Evolutionary conservation across 192 early-diverging fungal genomes (phyloP).

Genomic region (Geranomyces michiganensis): DNA sequence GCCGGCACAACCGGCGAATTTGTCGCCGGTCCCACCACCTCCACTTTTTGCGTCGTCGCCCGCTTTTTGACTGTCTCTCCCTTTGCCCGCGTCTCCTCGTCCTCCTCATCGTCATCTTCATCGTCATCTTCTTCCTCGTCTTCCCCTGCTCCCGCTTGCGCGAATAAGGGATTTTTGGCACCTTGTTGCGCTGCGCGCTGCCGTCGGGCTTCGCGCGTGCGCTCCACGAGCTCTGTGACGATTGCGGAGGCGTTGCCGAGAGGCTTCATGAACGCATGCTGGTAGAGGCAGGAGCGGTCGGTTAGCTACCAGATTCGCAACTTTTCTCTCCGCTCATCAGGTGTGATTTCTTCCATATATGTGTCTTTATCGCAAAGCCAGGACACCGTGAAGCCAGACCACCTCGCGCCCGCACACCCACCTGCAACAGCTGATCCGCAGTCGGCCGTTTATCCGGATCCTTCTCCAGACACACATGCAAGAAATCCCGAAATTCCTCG

Average conservation of each 20-base stretch:
- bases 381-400: background rate
- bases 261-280: conserved; percentile 54
- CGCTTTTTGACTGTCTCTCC: conserved; percentile 26
- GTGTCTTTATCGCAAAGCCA: background rate
- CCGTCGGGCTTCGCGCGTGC: conserved; percentile 39
- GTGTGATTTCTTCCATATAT: too few species aligned
- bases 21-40: background rate
- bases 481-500: conserved; percentile 51
- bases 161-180: conserved; percentile 21
- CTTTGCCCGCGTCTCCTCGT: conserved; percentile 8
- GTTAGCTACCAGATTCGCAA: too few species aligned
- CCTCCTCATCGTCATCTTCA: conserved; percentile 32
- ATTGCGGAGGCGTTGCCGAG: conserved; percentile 16
- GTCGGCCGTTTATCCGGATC: conserved; percentile 54
- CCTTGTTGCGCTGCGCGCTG: conserved; percentile 19
- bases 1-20: conserved; percentile 12
- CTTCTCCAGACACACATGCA: conserved; percentile 55
- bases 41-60: conserved; percentile 23
- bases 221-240: conserved; percentile 43
- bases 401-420: background rate
- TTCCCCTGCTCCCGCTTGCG: conserved; percentile 2
- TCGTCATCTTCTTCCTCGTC: conserved; percentile 38
- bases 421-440: conserved; percentile 46
- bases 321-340: too few species aligned
- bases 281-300: background rate